Evolutionary conservation across 73 alveolate species (phyloP), one percentile per base, ranked within the genome.

Genomic region (Tetrahymena borealis): DNA sequence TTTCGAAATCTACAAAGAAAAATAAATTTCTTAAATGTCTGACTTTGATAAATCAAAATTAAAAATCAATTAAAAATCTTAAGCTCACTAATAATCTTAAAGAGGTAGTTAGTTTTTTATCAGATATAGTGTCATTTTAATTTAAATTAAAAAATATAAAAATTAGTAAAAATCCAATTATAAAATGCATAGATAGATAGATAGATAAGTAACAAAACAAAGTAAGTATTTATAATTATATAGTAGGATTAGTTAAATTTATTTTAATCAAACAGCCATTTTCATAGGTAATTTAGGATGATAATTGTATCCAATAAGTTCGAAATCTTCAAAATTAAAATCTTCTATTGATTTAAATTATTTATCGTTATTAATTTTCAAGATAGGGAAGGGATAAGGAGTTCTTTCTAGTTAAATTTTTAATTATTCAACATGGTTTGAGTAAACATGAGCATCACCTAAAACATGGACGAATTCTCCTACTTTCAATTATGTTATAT

Each of bases 391-490:
- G 12, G 99, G 99, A 77, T 96, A 91, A 4, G 99, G 99, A 6
- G 94, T 90, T 94, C 99, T 95, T 93, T 96, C 91, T 28, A 98
- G 79, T 94, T 98, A 96, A 85, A 94, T 24, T 91, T 97, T 92
- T 40, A 98, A 92, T 0, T 98, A 98, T 91, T 97, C 99, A 20
- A 98, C 97, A 90, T 98, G 99, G 93, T 97, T 98, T 43, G 91
- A 93, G 97, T 98, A 98, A 33, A 98, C 99, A 90, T 98, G 99
- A 20, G 99, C 96, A 95, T 98, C 98, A 11, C 99, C 99, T 32
- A 98, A 90, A 38, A 94, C 96, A 94, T 97, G 99, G 41, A 98
- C 94, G 92, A 98, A 97, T 60, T 96, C 99, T 37, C 98, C 98
- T 40, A 96, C 90, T 91, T 94, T 90, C 13, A 98, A 94, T 9